Conservation (phyloP, 1,284 basidiomycete genomes). For the Psilocybe mexicana region DNA sequence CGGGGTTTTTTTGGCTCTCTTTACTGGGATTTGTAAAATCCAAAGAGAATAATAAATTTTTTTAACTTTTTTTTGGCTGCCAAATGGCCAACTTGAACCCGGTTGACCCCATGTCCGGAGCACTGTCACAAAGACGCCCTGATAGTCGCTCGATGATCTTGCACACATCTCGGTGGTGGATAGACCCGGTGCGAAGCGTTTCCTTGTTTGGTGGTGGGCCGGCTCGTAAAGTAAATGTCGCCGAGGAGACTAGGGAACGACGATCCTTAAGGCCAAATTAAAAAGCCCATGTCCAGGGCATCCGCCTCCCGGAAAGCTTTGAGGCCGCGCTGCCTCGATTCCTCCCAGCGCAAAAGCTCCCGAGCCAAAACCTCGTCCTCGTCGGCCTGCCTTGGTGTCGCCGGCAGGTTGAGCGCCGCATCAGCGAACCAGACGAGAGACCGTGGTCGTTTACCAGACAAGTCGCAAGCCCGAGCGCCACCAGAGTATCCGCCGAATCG, state of each 20-base stretch:
- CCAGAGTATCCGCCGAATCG: neutral
- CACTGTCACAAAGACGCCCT: too few relatives aligned
- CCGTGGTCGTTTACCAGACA: neutral
- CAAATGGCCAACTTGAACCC: too few relatives aligned
- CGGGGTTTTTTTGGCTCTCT: too few relatives aligned
- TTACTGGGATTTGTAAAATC: neutral
- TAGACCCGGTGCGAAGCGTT: neutral
- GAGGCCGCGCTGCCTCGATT: neutral
- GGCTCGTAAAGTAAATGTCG: too few relatives aligned
- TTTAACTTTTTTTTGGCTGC: too few relatives aligned
- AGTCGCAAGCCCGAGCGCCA: neutral
- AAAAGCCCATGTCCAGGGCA: slow-evolving; percentile 5
- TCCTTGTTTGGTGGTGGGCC: too few relatives aligned
- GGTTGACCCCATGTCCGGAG: too few relatives aligned
- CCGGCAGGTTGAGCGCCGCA: neutral
- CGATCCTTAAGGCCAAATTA: neutral
- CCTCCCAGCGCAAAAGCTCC: neutral
- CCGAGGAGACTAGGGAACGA: neutral
- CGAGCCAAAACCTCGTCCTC: too few relatives aligned
- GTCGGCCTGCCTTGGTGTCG: neutral
- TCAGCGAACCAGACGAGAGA: neutral
- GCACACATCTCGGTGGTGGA: neutral
- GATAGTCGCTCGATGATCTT: too few relatives aligned
- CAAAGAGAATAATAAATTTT: too few relatives aligned
- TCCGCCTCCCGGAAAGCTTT: slow-evolving; percentile 5